Evolutionary conservation across 179 eudicot genomes (phyloP), one percentile per base, ranked within the genome.

Genomic region (Dionaea muscipula): DNA sequence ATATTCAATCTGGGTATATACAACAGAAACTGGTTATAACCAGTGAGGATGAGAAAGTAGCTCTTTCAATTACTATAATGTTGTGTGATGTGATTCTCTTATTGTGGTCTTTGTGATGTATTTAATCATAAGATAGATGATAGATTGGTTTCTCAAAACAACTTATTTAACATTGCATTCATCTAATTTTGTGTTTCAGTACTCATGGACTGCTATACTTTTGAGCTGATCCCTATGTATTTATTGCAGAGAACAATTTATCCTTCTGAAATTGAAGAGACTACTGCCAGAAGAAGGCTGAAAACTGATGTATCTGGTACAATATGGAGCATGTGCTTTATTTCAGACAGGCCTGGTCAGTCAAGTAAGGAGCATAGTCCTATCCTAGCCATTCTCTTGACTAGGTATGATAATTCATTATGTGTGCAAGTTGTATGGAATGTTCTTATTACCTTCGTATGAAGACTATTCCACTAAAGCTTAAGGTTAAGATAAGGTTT

Each of bases 271-370:
- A 72, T 61, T 23, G 83, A 65, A 33, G 74, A 70, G 59, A 23
- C 73, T 43, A 64, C 62, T 63, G 24, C 59, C 45, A 51, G 56
- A 40, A 55, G 66, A 61, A 75, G 72, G 48, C 53, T 38, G 62
- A 58, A 37, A 55, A 61, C 68, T 57, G 60, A 71, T 63, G 73
- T 76, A 36, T 61, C 63, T 68, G 97, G 95, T 63, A 84, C 95
- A 52, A 84, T 91, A 68, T 91, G 98, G 98, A 91, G 98, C 73
- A 84, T 84, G 95, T 86, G 94, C 80, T 91, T 87, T 77, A 77
- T 91, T 72, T 84, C 98, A 37, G 73, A 67, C 65, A 71, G 68
- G 68, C 46, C 61, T 40, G 44, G 65, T 40, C 78, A 78, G 36
- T 48, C 67, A 62, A 70, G 63, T 71, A 72, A 68, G 69, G 94